Conservation (phyloP, 1,139 yeast genomes). For the Yamadazyma epiphylla region DNA sequence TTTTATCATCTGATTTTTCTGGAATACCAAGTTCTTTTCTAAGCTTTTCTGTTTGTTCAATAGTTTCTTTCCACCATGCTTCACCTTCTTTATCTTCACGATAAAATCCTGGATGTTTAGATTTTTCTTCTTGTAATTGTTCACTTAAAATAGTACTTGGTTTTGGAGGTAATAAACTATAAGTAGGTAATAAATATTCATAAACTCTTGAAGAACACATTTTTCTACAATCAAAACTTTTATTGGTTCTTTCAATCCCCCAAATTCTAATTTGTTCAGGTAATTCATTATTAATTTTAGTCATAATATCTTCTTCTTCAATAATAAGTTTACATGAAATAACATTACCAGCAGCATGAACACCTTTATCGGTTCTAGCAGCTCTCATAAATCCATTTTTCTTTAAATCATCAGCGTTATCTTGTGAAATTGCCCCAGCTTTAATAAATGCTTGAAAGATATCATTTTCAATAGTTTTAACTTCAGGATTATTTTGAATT, state of each 20-base stretch:
- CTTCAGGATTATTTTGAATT: constrained; percentile 73
- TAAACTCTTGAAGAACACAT: constrained; percentile 93
- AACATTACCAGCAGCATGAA: constrained; percentile 97
- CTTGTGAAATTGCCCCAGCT: constrained; percentile 89
- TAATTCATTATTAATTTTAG: constrained; percentile 65
- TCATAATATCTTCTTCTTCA: constrained; percentile 76
- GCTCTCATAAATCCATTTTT: constrained; percentile 93
- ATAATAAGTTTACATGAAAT: constrained; percentile 83
- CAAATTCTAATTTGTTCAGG: constrained; percentile 89
- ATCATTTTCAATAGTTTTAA: constrained; percentile 89
- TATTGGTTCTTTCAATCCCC: constrained; percentile 89
- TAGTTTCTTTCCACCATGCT: constrained; percentile 66
- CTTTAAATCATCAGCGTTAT: constrained; percentile 85
- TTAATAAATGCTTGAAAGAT: constrained; percentile 77
- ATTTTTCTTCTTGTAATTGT: constrained; percentile 52
- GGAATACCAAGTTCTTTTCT: constrained; percentile 37
- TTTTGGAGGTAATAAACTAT: constrained; percentile 85
- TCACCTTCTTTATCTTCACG: constrained; percentile 66
- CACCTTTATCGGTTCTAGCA: constrained; percentile 98
- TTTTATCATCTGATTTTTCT: constrained; percentile 14
- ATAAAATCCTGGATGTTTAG: constrained; percentile 52
- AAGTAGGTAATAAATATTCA: constrained; percentile 90
- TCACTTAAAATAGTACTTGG: constrained; percentile 64
- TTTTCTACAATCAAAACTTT: constrained; percentile 90
- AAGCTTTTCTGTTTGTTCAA: constrained; percentile 26